Evolutionary conservation across 805 yeast species (phyloP).

Genomic region (Candida maris): DNA sequence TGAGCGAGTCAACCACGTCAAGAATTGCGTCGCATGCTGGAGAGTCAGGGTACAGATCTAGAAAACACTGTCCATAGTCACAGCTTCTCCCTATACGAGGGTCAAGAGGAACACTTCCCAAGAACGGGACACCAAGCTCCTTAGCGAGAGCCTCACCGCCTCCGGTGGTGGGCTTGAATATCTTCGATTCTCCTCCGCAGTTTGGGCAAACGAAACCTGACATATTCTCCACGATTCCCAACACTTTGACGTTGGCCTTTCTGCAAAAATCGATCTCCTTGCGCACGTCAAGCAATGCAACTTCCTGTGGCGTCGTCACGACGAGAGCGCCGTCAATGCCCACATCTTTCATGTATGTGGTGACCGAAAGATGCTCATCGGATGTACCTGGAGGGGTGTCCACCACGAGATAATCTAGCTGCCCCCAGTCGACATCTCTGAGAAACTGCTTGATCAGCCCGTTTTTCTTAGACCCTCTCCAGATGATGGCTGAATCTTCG

Average conservation of each 20-base stretch:
- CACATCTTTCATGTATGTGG: conserved; percentile 79
- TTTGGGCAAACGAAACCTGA: conserved; percentile 96
- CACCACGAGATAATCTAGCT: conserved; percentile 76
- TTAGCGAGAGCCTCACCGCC: conserved; percentile 85
- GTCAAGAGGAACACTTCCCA: conserved; percentile 93
- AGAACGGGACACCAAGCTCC: conserved; percentile 71
- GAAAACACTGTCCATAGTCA: conserved; percentile 80
- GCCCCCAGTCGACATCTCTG: conserved; percentile 95
- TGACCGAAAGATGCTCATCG: conserved; percentile 92
- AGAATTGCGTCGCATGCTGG: conserved; percentile 88
- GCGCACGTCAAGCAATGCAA: conserved; percentile 88
- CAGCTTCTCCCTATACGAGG: conserved; percentile 90
- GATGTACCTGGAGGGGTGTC: conserved; percentile 99
- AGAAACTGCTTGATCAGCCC: conserved; percentile 89
- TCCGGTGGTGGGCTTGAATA: conserved; percentile 94
- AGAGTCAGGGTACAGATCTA: conserved; percentile 82
- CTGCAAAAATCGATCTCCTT: conserved; percentile 94
- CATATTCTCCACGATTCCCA: conserved; percentile 97
- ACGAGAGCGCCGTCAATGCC: conserved; percentile 95
- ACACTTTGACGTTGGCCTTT: conserved; percentile 79
- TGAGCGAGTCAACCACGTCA: conserved; percentile 70
- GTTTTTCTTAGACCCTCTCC: conserved; percentile 97
- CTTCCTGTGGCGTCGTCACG: conserved; percentile 98
- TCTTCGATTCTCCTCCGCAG: conserved; percentile 85
- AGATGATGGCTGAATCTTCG: conserved; percentile 87